Percentiles rank a stretch among this genome's conserved stretches.
phyloP scores from a whole-genome alignment of 1,284 basidiomycete genomes.

The Fistulinella cinereoalba region DNA sequence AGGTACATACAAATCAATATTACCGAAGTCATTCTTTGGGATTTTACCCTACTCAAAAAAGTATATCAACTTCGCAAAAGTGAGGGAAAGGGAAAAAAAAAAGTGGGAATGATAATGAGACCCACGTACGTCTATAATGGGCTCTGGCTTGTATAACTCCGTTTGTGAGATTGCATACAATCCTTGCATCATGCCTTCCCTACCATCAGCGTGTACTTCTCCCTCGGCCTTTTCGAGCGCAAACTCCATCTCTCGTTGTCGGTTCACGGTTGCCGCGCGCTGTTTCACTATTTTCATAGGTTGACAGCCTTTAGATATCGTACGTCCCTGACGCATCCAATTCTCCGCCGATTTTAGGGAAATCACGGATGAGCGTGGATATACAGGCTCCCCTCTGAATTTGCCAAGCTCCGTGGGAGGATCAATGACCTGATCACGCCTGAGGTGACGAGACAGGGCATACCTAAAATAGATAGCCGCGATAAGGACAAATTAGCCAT shows the following conservation, averaged over 20 bases:
- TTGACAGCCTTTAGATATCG: constrained; percentile 72
- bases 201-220: constrained; percentile 37
- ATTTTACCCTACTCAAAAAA: constrained; percentile 69
- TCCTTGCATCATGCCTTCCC: constrained; percentile 77
- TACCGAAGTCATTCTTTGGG: constrained; percentile 95
- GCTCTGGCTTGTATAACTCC: constrained; percentile 73
- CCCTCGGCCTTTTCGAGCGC: constrained; percentile 44
- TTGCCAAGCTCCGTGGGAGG: constrained; percentile 86
- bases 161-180: constrained; percentile 89
- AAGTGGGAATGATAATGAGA: constrained; percentile 28
- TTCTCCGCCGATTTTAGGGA: constrained; percentile 88
- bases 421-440: constrained; percentile 83
- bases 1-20: constrained; percentile 94
- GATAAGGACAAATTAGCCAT: constrained; percentile 6
- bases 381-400: constrained; percentile 94
- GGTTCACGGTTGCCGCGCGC: constrained; percentile 79
- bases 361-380: constrained; percentile 79
- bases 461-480: constrained; percentile 52
- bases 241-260: constrained; percentile 82
- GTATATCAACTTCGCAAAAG: constrained; percentile 10
- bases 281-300: constrained; percentile 91
- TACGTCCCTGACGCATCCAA: constrained; percentile 89
- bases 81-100: neutral
- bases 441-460: constrained; percentile 85
- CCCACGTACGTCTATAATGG: constrained; percentile 75